Evolutionary conservation across 495 filamentous ascomycete genomes (phyloP), one percentile per base, ranked within the genome.

Genomic region (Lasiosphaeria ovina): DNA sequence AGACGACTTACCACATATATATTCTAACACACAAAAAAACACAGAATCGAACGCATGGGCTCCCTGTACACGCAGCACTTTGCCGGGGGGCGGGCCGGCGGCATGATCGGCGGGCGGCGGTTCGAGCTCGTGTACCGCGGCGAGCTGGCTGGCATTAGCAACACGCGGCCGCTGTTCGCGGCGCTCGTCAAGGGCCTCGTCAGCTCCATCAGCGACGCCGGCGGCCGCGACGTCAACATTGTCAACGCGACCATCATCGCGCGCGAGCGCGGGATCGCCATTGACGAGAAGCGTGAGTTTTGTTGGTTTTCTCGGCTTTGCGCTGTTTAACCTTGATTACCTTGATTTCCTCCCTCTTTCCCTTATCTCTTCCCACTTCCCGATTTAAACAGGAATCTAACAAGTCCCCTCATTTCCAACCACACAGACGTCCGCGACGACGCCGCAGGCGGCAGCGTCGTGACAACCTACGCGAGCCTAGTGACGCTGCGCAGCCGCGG

Each of bases 41-140:
- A 11, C 34, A 71, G 70, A 0, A 74, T 89, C 53, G 88, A 91
- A 61, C 85, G 85, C 61, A 85, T 91, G 77, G 88, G 87, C 44
- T 77, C 76, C 35, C 68, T 89, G 4, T 91, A 89, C 69, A 89
- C 87, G 3, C 88, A 91, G 59, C 85, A 88, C 66, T 90, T 84
- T 68, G 77, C 74, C 34, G 62, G 70, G n/a, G 38, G 66, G 1
- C 57, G 62, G n/a, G n/a, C n/a, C 35, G 59, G 59, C 49, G 67
- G 66, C 54, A 64, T 68, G 54, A 54, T 74, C 10, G 74, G 76
- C 58, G 78, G 83, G 3, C 84, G 83, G 12, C 83, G 79, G 5
- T 90, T 91, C 68, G 86, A 89, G 62, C 77, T 91, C 5, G 79
- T 82, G 14, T 91, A 91, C 67, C 83, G 84, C 66, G 88, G 88